These are phyloP conservation scores for Rhamnella rubrinervis DNA, from an alignment of 331 rosid genomes.

Conservation along the genomic window DNA sequence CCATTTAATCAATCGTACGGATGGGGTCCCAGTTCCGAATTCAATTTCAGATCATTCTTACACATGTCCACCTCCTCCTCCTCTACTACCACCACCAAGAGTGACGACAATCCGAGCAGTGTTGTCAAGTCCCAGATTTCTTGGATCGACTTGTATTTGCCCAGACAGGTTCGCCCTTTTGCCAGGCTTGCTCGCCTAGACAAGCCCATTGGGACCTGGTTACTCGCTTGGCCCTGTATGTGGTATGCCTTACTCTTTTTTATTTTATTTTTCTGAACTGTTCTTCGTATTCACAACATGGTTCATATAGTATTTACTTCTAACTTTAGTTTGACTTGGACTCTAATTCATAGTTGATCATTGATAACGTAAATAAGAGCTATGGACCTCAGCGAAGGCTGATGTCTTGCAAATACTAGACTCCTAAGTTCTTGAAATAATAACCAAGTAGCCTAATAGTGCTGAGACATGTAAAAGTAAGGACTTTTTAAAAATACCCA, in stretches of 20 bases:
- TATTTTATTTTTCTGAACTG: neutral
- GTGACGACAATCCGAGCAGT: constrained; percentile 24
- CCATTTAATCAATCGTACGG: too few relatives aligned
- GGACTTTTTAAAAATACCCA: too few relatives aligned
- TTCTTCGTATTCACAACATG: neutral
- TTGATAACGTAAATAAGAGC: too few relatives aligned
- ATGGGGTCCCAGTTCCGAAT: neutral
- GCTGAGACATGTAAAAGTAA: too few relatives aligned
- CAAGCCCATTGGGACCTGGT: constrained; percentile 93
- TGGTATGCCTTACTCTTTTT: constrained; percentile 48
- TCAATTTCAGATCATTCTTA: neutral
- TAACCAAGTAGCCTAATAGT: too few relatives aligned
- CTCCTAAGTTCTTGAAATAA: too few relatives aligned
- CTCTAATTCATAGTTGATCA: too few relatives aligned
- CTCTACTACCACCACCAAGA: constrained; percentile 32
- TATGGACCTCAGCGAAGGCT: too few relatives aligned
- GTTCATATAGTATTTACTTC: neutral
- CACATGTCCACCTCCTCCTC: constrained; percentile 47
- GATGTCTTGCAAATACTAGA: too few relatives aligned
- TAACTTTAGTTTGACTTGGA: too few relatives aligned
- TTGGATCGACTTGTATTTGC: constrained; percentile 74
- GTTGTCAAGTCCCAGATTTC: constrained; percentile 25
- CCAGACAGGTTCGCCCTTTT: constrained; percentile 60
- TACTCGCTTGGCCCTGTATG: constrained; percentile 91
- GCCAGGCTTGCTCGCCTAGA: constrained; percentile 94